Conservation (phyloP, 176 grass and related monocot genomes). For the Saccharum spontaneum region DNA sequence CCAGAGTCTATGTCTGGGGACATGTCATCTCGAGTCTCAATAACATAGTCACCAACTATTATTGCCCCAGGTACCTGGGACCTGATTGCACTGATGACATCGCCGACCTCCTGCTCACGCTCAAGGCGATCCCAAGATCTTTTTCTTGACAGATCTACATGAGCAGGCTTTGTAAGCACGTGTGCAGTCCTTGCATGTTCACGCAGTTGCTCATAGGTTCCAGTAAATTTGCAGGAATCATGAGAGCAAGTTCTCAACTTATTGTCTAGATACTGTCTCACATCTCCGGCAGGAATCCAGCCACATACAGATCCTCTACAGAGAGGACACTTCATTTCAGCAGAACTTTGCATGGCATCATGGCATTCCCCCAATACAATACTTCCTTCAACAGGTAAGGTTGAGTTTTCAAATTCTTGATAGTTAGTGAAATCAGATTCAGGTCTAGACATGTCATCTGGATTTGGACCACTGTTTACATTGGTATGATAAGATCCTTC, state of each 20-base stretch:
- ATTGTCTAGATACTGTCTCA: constrained; percentile 73
- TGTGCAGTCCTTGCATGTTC: constrained; percentile 76
- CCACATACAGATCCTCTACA: constrained; percentile 81
- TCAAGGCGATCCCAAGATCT: constrained; percentile 82
- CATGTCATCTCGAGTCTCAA: constrained; percentile 63
- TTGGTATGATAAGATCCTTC: constrained; percentile 9
- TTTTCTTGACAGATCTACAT: constrained; percentile 66
- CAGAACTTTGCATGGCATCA: constrained; percentile 42
- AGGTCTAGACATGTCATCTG: neutral
- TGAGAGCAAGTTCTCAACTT: constrained; percentile 72
- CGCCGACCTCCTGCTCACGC: constrained; percentile 82
- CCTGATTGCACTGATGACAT: constrained; percentile 88
- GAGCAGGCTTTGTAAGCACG: constrained; percentile 55
- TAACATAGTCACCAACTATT: constrained; percentile 91
- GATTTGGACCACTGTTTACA: constrained; percentile 8
- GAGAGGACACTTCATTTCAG: constrained; percentile 74
- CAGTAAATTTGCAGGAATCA: constrained; percentile 76
- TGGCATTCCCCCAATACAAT: constrained; percentile 41
- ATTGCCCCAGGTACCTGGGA: constrained; percentile 84
- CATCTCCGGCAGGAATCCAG: constrained; percentile 77
- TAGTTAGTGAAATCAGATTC: constrained; percentile 26
- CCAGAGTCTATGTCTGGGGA: constrained; percentile 39
- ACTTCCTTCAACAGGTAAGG: constrained; percentile 34
- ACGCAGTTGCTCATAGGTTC: constrained; percentile 79
- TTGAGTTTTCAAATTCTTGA: constrained; percentile 52